Evolutionary conservation across 2,329 filamentous ascomycete genomes (phyloP).

Genomic region (Trichoderma sp.): DNA sequence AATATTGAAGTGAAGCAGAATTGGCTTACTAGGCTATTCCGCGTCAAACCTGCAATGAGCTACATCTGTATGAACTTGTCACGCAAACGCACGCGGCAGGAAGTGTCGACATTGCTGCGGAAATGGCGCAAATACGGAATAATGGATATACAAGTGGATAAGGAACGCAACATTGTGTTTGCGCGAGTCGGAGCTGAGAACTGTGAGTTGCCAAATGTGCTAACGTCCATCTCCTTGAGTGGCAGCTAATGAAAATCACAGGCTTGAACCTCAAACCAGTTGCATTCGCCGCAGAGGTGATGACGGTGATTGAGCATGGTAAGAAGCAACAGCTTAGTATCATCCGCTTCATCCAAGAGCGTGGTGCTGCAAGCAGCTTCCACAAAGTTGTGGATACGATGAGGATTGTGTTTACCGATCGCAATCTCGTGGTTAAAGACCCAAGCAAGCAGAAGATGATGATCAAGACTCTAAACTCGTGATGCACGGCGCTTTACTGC

Average conservation of each 20-base stretch:
- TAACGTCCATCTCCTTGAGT: neutral
- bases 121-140: conserved; percentile 85
- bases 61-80: conserved; percentile 74
- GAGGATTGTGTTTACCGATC: conserved; percentile 63
- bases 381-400: conserved; percentile 78
- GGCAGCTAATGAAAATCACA: conserved; percentile 39
- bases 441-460: conserved; percentile 68
- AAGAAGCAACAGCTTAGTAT: conserved; percentile 74
- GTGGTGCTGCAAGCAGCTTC: conserved; percentile 89
- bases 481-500: conserved; percentile 23
- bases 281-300: conserved; percentile 82
- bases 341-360: conserved; percentile 82
- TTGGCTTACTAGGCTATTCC: conserved; percentile 86
- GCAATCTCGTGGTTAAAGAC: conserved; percentile 67
- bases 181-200: conserved; percentile 75
- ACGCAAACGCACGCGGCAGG: conserved; percentile 67
- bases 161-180: conserved; percentile 74
- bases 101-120: conserved; percentile 70
- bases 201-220: conserved; percentile 54
- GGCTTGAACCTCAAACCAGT: conserved; percentile 82
- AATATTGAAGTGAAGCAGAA: conserved; percentile 70
- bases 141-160: conserved; percentile 73
- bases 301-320: conserved; percentile 84
- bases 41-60: conserved; percentile 77
- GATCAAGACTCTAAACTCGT: conserved; percentile 63